Base-by-base conservation (phyloP, 768 basidiomycete species). In the Mycena sanguinolenta region DNA sequence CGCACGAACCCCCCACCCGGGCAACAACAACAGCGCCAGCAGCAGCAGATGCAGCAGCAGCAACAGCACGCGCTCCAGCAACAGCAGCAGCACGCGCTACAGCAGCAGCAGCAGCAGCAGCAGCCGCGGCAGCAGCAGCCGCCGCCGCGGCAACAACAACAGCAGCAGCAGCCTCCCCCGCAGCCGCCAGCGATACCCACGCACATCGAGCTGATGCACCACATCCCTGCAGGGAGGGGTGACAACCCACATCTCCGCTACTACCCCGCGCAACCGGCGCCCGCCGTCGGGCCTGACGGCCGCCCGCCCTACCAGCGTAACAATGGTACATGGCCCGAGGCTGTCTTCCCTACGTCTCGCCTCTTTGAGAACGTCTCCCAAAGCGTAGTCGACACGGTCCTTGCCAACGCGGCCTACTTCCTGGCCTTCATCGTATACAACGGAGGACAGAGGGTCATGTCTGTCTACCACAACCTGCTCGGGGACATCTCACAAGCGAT, bases 161-260 rank as follows among this genome's bases (percentile, higher is more conserved):
- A n/a, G n/a, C n/a, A n/a, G n/a, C n/a, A n/a, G n/a, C n/a, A n/a
- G n/a, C n/a, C n/a, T n/a, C 12, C 10, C 49, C 12, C 10, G 10
- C 6, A 10, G 8, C 12, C 28, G 25, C 21, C 21, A 23, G 9
- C 12, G 25, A n/a, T n/a, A 12, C 54, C 54, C 54, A 28, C 54
- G 27, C 54, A 55, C 28, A 12, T 9, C 10, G 54, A 55, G 28
- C 12, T 55, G 6, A 30, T 55, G 27, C 12, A 12, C 5, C 54
- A 6, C 25, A 32, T 30, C 23, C 25, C 54, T 30, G 25, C 12
- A 23, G 54, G 54, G 25, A 23, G 54, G 25, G 27, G 32, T 7
- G 54, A 55, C 54, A 55, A 55, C 54, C 54, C 54, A 5, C 54
- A 55, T 28, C 23, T 27, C 27, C 25, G 54, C 54, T 14, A 28